Evolutionary conservation across 768 basidiomycete species (phyloP), one percentile per base, ranked within the genome.

Genomic region (Cystobasidium ongulense): DNA sequence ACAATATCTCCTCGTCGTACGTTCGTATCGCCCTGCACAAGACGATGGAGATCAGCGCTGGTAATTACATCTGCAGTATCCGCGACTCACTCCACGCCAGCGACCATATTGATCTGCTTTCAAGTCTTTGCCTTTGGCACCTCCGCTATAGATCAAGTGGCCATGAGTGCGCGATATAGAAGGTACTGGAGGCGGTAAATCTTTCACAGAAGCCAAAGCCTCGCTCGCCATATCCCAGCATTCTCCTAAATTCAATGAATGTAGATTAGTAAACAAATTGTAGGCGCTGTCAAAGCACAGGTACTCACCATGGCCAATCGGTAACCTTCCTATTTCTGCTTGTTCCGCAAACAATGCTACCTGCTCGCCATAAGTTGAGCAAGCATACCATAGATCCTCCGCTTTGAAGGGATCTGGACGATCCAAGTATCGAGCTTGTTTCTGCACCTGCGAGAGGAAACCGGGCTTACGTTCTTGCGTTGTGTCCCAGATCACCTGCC

Each of bases 151-250:
- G 63, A 87, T 82, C 43, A 86, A 81, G 76, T 86, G 85, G 0
- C 86, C 86, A 75, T 87, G 86, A 54, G 85, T 86, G 57, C 85
- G 82, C 54, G 81, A 81, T 35, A 85, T 81, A 75, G 83, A 84
- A 50, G 82, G 83, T 18, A 86, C 79, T 41, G 86, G 85, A 73
- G 81, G 81, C 21, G 84, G 83, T 52, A 83, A 80, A 73, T 83
- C 83, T 63, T 83, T 82, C 77, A 80, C 82, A 23, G 82, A 80
- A 2, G 81, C 81, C 70, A 87, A 81, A 33, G 82, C 85, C 79
- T 86, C 83, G 75, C 82, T 80, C 18, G 86, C 86, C 36, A 87
- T 78, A 80, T 86, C 85, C 86, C 86, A 87, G 78, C 86, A 86
- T 76, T 86, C 85, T 41, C 85, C 85, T 29, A 83, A 83, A n/a